phyloP scores from a whole-genome alignment of 306 rosid genomes.

The Albizia julibrissin region DNA sequence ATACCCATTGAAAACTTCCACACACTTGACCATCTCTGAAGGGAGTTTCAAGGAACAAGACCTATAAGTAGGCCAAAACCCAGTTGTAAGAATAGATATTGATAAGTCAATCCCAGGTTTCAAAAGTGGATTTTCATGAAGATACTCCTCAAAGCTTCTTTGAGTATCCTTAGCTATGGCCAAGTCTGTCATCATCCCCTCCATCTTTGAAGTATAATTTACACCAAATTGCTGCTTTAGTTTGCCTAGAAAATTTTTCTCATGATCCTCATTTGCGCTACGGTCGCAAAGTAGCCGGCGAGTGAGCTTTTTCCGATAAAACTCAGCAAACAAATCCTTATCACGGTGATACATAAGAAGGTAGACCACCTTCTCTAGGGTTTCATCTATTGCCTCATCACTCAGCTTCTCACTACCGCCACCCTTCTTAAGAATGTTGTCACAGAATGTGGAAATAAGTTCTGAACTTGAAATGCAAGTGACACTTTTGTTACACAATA shows the following conservation, averaged over 20 bases:
- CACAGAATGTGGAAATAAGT: conserved; percentile 84
- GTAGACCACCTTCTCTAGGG: not conserved
- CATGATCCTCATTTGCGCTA: not conserved
- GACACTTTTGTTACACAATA: conserved; percentile 50
- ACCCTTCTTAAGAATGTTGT: conserved; percentile 68
- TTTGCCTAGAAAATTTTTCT: not conserved
- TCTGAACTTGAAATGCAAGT: conserved; percentile 74
- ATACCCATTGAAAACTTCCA: not conserved
- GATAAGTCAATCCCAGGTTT: conserved; percentile 42
- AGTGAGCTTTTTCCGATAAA: not conserved
- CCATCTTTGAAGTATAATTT: not conserved
- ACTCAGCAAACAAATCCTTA: not conserved
- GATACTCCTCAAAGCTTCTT: not conserved
- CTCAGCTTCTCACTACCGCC: not conserved
- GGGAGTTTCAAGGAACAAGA: conserved; percentile 63
- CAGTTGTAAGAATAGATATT: conserved; percentile 60
- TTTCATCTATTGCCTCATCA: not conserved
- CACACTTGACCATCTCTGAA: conserved; percentile 48
- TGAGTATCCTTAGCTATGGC: not conserved
- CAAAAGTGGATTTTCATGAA: not conserved
- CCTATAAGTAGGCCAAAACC: conserved; percentile 68
- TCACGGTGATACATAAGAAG: not conserved
- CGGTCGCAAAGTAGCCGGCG: not conserved
- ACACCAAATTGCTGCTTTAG: not conserved
- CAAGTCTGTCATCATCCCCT: not conserved